phyloP scores from a whole-genome alignment of 106 monocot species.

The Dendrobium catenatum region DNA sequence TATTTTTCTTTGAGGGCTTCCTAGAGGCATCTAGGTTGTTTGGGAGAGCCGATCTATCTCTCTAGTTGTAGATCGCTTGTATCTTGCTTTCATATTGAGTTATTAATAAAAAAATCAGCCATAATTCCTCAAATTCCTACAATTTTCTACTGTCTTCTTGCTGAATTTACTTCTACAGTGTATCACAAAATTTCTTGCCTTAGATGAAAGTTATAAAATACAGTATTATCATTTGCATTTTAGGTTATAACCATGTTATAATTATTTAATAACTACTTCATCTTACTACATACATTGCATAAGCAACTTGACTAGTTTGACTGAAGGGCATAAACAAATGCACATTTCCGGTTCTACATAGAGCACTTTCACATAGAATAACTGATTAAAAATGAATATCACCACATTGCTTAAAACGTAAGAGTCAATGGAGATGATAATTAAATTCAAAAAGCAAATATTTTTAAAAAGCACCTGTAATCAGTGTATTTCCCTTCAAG shows the following conservation, averaged over 20 bases:
- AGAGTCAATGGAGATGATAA: not conserved
- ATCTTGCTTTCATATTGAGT: no score
- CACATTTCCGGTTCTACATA: not conserved
- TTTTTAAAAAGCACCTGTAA: not conserved
- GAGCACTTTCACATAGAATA: not conserved
- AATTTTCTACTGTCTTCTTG: no score
- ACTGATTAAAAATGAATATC: not conserved
- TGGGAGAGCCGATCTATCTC: no score
- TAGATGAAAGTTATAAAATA: not conserved
- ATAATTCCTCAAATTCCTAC: no score
- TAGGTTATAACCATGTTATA: not conserved
- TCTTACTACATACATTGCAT: not conserved
- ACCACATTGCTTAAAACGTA: not conserved
- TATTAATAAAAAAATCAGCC: no score
- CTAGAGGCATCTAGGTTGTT: no score
- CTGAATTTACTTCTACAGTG: no score
- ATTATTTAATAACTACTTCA: not conserved
- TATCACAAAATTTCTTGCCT: not conserved
- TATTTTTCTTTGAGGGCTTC: no score
- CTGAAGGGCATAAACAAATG: not conserved
- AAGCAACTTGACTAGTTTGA: not conserved
- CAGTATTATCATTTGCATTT: not conserved
- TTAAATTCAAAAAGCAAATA: not conserved
- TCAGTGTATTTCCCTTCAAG: not conserved
- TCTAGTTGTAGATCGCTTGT: no score